Conservation (phyloP, 169 alveolate genomes). For the Toxoplasma gondii region DNA sequence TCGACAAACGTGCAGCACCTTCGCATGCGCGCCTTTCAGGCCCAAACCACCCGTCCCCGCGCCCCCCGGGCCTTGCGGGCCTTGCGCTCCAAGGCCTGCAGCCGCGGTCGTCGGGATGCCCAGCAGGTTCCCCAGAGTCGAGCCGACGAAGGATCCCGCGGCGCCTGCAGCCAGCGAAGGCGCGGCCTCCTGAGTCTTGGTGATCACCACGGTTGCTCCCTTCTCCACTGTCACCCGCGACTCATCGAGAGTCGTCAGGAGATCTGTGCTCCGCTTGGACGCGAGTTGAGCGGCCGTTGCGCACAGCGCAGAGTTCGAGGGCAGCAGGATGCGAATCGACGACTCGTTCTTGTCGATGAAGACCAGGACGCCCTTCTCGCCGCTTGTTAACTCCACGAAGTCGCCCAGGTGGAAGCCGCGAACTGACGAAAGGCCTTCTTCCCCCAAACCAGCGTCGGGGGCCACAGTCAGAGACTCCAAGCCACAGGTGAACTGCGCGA, state of each 20-base stretch:
- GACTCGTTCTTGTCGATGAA: not conserved
- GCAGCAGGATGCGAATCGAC: conserved; percentile 7
- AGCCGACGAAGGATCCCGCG: not conserved
- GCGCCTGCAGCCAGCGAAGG: not conserved
- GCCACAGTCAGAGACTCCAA: conserved; percentile 41
- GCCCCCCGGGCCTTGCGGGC: conserved; percentile 2
- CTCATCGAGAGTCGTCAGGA: conserved; percentile 12
- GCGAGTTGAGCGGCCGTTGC: conserved; percentile 15
- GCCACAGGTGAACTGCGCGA: conserved; percentile 22
- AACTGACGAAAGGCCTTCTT: not conserved
- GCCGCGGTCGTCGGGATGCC: conserved; percentile 8
- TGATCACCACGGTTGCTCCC: not conserved
- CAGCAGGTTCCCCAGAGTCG: not conserved
- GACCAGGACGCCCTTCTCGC: conserved; percentile 30
- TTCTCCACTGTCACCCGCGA: not conserved
- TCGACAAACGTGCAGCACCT: conserved; percentile 37
- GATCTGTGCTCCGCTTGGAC: not conserved
- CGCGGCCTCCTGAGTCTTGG: not conserved
- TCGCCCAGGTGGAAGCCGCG: conserved; percentile 2
- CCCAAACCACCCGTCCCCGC: conserved; percentile 6
- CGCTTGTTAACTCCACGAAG: conserved; percentile 22
- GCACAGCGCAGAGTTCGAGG: not conserved
- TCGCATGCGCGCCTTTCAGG: not conserved
- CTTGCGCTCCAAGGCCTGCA: not conserved
- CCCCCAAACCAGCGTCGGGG: conserved; percentile 4